Conservation (phyloP, 2,329 filamentous ascomycete species). For the Clarireedia homoeocarpa region DNA sequence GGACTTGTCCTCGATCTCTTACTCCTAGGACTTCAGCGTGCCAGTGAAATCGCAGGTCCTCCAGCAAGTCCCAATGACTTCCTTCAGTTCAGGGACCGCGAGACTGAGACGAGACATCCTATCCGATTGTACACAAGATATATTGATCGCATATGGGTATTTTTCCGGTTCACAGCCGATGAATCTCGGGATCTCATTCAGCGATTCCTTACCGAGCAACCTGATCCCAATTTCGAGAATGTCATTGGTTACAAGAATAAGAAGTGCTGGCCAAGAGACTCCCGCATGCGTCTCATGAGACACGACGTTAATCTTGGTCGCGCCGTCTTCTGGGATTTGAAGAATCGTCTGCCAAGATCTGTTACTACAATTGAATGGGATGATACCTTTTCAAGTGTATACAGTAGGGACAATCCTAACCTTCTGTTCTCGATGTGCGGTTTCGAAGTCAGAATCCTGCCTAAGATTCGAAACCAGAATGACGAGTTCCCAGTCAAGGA, state of each 20-base stretch:
- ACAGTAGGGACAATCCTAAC: conserved; percentile 96
- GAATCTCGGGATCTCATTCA: conserved; percentile 95
- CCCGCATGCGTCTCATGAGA: conserved; percentile 94
- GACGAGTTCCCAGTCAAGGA: conserved; percentile 97
- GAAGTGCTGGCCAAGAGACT: conserved; percentile 98
- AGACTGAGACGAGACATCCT: conserved; percentile 86
- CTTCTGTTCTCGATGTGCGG: conserved; percentile 96
- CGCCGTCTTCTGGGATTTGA: conserved; percentile 97
- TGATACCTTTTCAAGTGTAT: conserved; percentile 95
- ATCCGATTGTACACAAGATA: conserved; percentile 97
- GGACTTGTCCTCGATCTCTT: conserved; percentile 90
- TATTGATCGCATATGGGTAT: conserved; percentile 98
- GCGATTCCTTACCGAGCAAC: conserved; percentile 94
- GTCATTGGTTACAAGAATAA: conserved; percentile 99
- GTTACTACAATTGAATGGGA: conserved; percentile 99
- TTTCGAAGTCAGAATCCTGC: conserved; percentile 92
- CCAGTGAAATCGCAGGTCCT: conserved; percentile 95
- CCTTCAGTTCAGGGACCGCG: conserved; percentile 88
- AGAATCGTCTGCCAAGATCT: conserved; percentile 89
- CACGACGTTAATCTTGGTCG: conserved; percentile 97
- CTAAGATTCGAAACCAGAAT: conserved; percentile 89
- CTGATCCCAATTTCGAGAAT: conserved; percentile 98
- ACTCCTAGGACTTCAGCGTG: conserved; percentile 84
- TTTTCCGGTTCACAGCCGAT: conserved; percentile 86
- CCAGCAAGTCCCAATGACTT: conserved; percentile 95